Evolutionary conservation across 148 eudicot genomes (phyloP), one percentile per base, ranked within the genome.

Genomic region (Pouteria glomerata): DNA sequence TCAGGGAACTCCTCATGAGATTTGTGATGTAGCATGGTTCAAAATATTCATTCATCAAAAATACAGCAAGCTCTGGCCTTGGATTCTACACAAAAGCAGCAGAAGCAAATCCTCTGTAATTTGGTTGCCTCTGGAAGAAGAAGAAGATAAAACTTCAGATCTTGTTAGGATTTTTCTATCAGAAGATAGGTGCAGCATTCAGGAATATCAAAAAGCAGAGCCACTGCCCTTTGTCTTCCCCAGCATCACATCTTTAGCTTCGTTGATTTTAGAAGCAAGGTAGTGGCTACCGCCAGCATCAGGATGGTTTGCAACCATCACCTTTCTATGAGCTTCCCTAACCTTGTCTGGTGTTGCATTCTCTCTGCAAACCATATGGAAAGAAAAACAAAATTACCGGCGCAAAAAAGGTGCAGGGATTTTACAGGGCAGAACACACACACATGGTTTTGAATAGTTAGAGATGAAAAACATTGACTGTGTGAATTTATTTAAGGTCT

Each of bases 231-330:
- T 86, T 16, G 81, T 19, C 80, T 86, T 86, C 47, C 85, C 76
- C 16, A 83, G 79, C 87, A 86, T 81, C 14, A 86, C 52, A 26
- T 83, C 89, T 78, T 86, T 86, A 7, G 89, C 89, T 71, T 83
- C 89, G 8, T 85, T 85, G 34, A 85, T 81, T 66, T 85, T 85
- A 8, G 89, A 85, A 63, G 89, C 89, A n/a, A 85, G 73, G 77
- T 82, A 85, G 68, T 85, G 88, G 80, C 88, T 85, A 33, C 88
- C 88, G 1, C 88, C 84, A 0, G n/a, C n/a, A n/a, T n/a, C n/a
- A n/a, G n/a, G n/a, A n/a, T n/a, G n/a, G n/a, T n/a, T n/a, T n/a
- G n/a, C 88, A 50, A 85, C 78, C 86, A 85, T 85, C 31, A 85
- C 89, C 77, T 74, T 78, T 69, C 89, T 70, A 63, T 85, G 89